These are phyloP conservation scores for Amaranthus hypochondriacus DNA, from an alignment of 148 eudicot genomes.

Conservation along the genomic window DNA sequence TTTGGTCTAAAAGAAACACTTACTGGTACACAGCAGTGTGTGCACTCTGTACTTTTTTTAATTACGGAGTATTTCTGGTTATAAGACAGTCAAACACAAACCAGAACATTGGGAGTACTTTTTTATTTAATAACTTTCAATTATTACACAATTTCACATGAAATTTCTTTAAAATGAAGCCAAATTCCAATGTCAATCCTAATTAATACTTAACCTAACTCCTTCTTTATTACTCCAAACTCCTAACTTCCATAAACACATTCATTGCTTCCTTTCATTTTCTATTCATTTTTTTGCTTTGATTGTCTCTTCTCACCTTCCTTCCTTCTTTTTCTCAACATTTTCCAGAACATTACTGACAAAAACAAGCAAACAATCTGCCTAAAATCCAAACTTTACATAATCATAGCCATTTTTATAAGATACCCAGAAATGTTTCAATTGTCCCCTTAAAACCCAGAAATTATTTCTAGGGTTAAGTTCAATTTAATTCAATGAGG, in stretches of 20 bases:
- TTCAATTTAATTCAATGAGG: conserved; percentile 36
- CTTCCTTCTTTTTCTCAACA: neutral
- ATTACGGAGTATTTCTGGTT: no score
- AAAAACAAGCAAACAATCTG: neutral
- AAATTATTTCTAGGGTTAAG: neutral
- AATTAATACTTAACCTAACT: conserved; percentile 21
- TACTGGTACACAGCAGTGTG: no score
- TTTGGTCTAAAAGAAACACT: no score
- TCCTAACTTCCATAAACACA: conserved; percentile 18
- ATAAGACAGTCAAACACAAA: neutral
- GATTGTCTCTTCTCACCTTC: neutral
- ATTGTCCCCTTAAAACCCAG: neutral
- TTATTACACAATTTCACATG: conserved; percentile 3
- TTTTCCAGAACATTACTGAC: neutral
- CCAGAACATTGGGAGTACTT: conserved; percentile 1
- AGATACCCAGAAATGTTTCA: neutral
- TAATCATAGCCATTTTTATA: no score
- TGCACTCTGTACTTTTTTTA: no score
- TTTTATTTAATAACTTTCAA: conserved; percentile 8
- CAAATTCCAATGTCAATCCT: neutral
- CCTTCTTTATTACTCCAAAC: conserved; percentile 1
- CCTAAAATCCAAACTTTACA: neutral
- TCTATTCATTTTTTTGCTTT: neutral
- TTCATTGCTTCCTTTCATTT: conserved; percentile 10
- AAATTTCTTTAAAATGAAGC: conserved; percentile 25